Conservation (phyloP, 805 yeast species). For the Lipomyces spencermartinsiae region DNA sequence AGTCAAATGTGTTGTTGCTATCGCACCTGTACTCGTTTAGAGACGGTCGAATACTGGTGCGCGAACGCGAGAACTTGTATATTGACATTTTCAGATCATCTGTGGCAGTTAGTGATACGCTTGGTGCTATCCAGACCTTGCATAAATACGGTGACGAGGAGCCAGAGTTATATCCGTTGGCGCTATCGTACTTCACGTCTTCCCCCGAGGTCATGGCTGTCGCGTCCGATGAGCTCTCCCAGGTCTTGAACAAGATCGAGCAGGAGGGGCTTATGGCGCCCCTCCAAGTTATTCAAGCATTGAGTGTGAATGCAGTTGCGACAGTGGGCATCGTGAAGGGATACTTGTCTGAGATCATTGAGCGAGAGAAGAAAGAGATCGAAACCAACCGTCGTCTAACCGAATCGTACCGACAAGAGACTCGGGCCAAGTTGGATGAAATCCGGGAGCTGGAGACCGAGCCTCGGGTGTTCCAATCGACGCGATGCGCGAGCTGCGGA, state of each 20-base stretch:
- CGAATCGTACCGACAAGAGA: slow-evolving; percentile 70
- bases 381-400: slow-evolving; percentile 70
- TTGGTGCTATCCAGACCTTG: slow-evolving; percentile 62
- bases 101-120: slow-evolving; percentile 62
- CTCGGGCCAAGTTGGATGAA: slow-evolving; percentile 58
- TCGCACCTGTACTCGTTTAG: slow-evolving; percentile 56
- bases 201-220: slow-evolving; percentile 53
- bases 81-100: slow-evolving; percentile 71
- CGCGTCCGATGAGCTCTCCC: slow-evolving; percentile 52
- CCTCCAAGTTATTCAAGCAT: slow-evolving; percentile 73
- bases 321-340: slow-evolving; percentile 76
- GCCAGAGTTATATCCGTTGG: slow-evolving; percentile 68
- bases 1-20: slow-evolving; percentile 59
- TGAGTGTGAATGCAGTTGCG: slow-evolving; percentile 66
- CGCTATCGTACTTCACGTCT: slow-evolving; percentile 68
- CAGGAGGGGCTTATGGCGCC: slow-evolving; percentile 66
- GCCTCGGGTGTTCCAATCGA: slow-evolving; percentile 64
- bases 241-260: slow-evolving; percentile 61
- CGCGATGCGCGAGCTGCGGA: slow-evolving; percentile 70
- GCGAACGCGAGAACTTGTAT: slow-evolving; percentile 52
- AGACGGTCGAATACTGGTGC: slow-evolving; percentile 44
- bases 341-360: slow-evolving; percentile 66
- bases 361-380: slow-evolving; percentile 66
- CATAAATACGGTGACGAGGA: slow-evolving; percentile 65
- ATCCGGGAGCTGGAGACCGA: slow-evolving; percentile 57